Percentiles rank a stretch among this genome's conserved stretches.
Evolutionary conservation across 2,329 filamentous ascomycete genomes (phyloP).

Genomic region (Rachicladosporium sp.): DNA sequence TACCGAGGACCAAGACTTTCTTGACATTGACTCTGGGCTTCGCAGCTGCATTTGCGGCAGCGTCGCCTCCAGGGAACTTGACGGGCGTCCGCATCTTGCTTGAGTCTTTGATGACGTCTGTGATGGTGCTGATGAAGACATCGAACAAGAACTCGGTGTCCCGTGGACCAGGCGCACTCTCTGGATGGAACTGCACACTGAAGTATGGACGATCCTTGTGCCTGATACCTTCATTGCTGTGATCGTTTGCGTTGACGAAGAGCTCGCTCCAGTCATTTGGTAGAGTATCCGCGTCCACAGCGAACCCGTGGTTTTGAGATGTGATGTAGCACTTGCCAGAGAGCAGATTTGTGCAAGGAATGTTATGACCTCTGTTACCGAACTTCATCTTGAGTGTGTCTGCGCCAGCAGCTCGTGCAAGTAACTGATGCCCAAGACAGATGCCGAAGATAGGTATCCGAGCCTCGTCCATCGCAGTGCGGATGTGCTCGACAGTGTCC

Average conservation of each 20-base stretch:
- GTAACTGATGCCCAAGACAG: constrained; percentile 85
- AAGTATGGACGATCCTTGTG: constrained; percentile 80
- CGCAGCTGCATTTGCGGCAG: constrained; percentile 62
- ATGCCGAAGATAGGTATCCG: constrained; percentile 89
- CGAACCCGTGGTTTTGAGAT: constrained; percentile 95
- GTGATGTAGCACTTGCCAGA: constrained; percentile 98
- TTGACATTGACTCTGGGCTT: constrained; percentile 83
- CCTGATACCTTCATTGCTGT: constrained; percentile 95
- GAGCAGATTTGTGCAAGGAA: constrained; percentile 90
- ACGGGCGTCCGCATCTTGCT: constrained; percentile 61
- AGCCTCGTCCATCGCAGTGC: constrained; percentile 62
- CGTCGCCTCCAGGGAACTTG: constrained; percentile 72
- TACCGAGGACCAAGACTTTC: constrained; percentile 94
- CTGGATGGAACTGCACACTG: constrained; percentile 98
- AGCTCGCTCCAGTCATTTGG: constrained; percentile 78
- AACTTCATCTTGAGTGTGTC: constrained; percentile 95
- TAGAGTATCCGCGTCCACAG: constrained; percentile 69
- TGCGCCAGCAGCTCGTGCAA: constrained; percentile 78
- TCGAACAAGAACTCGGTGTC: constrained; percentile 97
- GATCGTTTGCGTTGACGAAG: constrained; percentile 96
- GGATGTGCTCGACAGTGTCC: constrained; percentile 66
- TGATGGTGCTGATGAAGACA: constrained; percentile 82
- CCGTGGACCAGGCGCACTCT: constrained; percentile 86
- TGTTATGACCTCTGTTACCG: constrained; percentile 96
- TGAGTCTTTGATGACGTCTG: constrained; percentile 55